These are phyloP conservation scores for Cupressus sempervirens DNA, from an alignment of 75 land plant genomes.

Conservation along the genomic window DNA sequence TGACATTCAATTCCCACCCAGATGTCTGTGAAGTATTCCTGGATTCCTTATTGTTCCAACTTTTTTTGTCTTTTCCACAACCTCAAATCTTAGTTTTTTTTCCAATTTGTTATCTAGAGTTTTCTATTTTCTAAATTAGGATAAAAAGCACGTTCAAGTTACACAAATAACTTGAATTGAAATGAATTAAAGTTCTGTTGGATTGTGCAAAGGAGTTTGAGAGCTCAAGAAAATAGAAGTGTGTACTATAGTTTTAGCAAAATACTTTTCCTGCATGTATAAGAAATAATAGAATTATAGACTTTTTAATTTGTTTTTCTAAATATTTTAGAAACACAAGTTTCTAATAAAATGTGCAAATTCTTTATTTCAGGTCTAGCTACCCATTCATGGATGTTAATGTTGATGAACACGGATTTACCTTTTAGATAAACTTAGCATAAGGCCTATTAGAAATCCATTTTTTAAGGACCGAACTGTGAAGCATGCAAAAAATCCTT, in stretches of 20 bases:
- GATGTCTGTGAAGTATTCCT: neutral
- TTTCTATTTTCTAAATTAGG: neutral
- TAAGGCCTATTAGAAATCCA: neutral
- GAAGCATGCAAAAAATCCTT: neutral
- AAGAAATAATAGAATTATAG: neutral
- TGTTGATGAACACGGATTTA: neutral
- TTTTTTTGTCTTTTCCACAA: neutral
- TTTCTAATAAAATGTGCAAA: neutral
- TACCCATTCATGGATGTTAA: neutral
- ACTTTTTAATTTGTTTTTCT: neutral
- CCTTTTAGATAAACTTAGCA: neutral
- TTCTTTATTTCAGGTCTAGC: neutral
- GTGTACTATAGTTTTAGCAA: neutral
- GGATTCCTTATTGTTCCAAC: neutral
- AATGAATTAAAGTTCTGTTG: neutral
- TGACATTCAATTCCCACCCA: neutral
- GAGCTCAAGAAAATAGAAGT: neutral
- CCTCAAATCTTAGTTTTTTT: neutral
- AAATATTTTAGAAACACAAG: neutral
- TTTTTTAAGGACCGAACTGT: neutral
- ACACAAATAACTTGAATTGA: neutral
- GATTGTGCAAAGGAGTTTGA: too few species aligned
- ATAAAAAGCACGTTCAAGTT: neutral
- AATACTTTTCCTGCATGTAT: neutral
- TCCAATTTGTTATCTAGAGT: neutral